Percentiles rank a stretch among this genome's conserved stretches.
Conservation (phyloP, 495 filamentous ascomycete species). For the Aspergillus taichungensis region DNA sequence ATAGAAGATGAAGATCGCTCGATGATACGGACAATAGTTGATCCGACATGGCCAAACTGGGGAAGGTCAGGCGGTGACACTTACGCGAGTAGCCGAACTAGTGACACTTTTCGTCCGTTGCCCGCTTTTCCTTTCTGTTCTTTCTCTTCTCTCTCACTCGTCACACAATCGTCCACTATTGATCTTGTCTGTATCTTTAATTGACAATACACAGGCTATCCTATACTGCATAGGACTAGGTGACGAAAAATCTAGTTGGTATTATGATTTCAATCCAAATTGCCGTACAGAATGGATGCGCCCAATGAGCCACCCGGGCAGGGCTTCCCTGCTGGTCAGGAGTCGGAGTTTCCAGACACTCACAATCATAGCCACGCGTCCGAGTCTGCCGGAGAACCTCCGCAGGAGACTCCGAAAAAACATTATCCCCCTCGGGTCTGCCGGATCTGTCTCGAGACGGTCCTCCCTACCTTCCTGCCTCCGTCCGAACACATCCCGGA, state of each 20-base stretch:
- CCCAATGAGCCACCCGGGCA: constrained; percentile 16
- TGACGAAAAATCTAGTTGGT: too few species aligned
- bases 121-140: constrained; percentile 7
- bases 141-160: neutral
- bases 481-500: constrained; percentile 50
- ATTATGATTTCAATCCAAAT: constrained; percentile 3
- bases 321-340: constrained; percentile 9
- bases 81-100: constrained; percentile 11
- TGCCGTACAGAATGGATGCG: constrained; percentile 9
- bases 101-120: constrained; percentile 3
- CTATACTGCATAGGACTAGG: too few species aligned
- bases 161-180: neutral
- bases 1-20: too few species aligned
- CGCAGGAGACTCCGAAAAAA: constrained; percentile 23
- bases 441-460: constrained; percentile 85
- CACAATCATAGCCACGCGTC: constrained; percentile 7
- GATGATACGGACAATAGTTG: too few species aligned
- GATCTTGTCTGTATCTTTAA: neutral
- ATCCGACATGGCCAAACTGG: too few species aligned
- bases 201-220: too few species aligned
- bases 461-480: constrained; percentile 66
- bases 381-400: constrained; percentile 5
- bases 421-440: constrained; percentile 66
- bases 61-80: constrained; percentile 18
- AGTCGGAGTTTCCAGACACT: constrained; percentile 9